Evolutionary conservation across 2,329 filamentous ascomycete genomes (phyloP).

Genomic region (Ustilaginoidea virens): DNA sequence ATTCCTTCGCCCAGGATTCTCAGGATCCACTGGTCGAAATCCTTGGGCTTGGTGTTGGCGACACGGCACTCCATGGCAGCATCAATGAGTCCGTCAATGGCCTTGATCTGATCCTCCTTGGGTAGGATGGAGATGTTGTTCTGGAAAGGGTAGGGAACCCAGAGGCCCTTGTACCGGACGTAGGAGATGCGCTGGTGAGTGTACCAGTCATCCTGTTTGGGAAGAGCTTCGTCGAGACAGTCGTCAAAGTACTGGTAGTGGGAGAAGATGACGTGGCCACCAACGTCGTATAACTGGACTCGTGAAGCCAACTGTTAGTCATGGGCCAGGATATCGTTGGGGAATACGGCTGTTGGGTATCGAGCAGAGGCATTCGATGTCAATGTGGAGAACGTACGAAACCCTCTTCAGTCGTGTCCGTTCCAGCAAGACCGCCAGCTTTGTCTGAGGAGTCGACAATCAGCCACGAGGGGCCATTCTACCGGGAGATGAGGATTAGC

Average conservation of each 20-base stretch:
- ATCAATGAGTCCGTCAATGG: conserved; percentile 92
- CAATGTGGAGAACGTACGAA: conserved; percentile 63
- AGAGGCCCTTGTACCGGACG: conserved; percentile 88
- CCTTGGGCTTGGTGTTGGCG: conserved; percentile 77
- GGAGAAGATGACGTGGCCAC: conserved; percentile 96
- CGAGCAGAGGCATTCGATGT: too few relatives aligned
- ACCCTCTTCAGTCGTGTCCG: conserved; percentile 86
- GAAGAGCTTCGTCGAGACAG: conserved; percentile 91
- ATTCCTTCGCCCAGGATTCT: conserved; percentile 81
- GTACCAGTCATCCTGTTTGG: conserved; percentile 90
- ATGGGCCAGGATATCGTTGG: too few relatives aligned
- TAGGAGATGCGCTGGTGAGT: conserved; percentile 98
- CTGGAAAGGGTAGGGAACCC: conserved; percentile 99
- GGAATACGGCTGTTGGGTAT: too few relatives aligned
- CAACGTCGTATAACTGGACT: conserved; percentile 85
- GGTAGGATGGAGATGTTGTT: conserved; percentile 99
- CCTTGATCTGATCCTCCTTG: conserved; percentile 91
- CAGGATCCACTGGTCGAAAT: conserved; percentile 98
- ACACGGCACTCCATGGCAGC: conserved; percentile 78
- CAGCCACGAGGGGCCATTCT: conserved; percentile 91
- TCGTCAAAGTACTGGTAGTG: conserved; percentile 99
- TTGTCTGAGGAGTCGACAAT: conserved; percentile 86
- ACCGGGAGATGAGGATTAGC: conserved; percentile 12
- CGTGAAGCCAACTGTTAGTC: too few relatives aligned
- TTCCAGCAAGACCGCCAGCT: conserved; percentile 89